Evolutionary conservation across 768 basidiomycete genomes (phyloP).

Genomic region (Leccinum variicolor): DNA sequence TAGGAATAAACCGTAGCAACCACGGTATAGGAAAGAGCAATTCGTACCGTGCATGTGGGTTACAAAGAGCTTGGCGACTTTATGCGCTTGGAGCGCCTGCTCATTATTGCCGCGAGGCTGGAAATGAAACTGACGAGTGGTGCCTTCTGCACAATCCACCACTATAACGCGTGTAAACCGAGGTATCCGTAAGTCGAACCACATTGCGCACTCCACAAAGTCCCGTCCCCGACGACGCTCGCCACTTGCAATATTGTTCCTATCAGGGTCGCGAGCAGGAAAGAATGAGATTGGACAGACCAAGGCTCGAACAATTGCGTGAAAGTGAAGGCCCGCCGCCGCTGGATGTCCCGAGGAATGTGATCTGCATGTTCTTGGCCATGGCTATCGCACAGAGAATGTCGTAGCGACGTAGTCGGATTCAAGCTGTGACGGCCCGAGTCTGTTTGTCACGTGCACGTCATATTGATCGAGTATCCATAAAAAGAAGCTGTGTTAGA

Average conservation of each 20-base stretch:
- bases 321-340: slow-evolving; percentile 72
- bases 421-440: neutral
- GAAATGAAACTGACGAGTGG: slow-evolving; percentile 59
- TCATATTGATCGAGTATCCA: slow-evolving; percentile 3
- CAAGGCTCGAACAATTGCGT: slow-evolving; percentile 74
- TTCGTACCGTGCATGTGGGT: slow-evolving; percentile 80
- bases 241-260: slow-evolving; percentile 36
- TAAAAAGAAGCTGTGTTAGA: slow-evolving; percentile 19
- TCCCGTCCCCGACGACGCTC: slow-evolving; percentile 49
- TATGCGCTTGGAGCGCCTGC: slow-evolving; percentile 38
- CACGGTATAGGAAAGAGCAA: neutral
- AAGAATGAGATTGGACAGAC: slow-evolving; percentile 9
- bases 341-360: slow-evolving; percentile 73
- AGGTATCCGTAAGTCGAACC: neutral
- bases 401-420: neutral
- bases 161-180: slow-evolving; percentile 39
- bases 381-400: slow-evolving; percentile 19
- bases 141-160: slow-evolving; percentile 85
- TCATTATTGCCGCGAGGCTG: slow-evolving; percentile 41
- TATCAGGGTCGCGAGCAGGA: neutral
- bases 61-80: slow-evolving; percentile 68
- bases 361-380: slow-evolving; percentile 48
- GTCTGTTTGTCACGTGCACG: slow-evolving; percentile 14
- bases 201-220: slow-evolving; percentile 60
- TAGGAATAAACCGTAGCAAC: neutral